phyloP scores from a whole-genome alignment of 371 early-diverging fungal genomes.

The Thermomucor indicae-seudaticae region DNA sequence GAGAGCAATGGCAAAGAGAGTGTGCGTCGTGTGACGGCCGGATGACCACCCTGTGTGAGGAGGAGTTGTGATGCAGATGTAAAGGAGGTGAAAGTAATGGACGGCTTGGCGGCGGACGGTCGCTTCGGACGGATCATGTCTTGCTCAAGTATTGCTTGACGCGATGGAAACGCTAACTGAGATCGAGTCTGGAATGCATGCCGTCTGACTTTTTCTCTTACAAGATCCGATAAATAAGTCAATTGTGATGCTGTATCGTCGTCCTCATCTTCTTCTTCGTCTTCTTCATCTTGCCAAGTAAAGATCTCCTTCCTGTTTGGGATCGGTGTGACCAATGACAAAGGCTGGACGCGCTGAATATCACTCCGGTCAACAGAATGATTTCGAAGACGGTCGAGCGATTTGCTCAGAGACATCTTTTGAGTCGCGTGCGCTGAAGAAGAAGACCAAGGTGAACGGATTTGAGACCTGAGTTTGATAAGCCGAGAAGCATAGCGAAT shows the following conservation, averaged over 20 bases:
- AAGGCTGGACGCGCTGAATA: background rate
- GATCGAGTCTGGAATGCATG: background rate
- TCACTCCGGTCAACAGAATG: background rate
- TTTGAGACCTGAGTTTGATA: background rate
- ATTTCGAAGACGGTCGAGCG: too few species aligned
- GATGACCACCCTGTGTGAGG: background rate
- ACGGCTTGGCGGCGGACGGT: background rate
- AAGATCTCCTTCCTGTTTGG: too few species aligned
- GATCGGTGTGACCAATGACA: background rate
- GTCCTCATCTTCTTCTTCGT: conserved; percentile 1
- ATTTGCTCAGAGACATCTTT: background rate
- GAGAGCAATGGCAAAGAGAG: background rate
- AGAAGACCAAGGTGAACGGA: background rate
- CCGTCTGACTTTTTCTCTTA: background rate
- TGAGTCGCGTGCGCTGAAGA: background rate
- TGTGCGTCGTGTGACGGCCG: background rate
- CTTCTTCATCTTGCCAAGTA: background rate
- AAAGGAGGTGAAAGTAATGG: background rate
- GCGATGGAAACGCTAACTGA: conserved; percentile 3
- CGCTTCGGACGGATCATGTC: background rate
- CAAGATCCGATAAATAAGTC: conserved; percentile 9
- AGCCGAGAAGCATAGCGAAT: background rate
- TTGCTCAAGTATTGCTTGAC: too few species aligned
- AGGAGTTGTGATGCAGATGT: background rate
- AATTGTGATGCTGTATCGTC: conserved; percentile 11